Evolutionary conservation across 2,329 filamentous ascomycete genomes (phyloP).

Genomic region (Phyllachora maydis): DNA sequence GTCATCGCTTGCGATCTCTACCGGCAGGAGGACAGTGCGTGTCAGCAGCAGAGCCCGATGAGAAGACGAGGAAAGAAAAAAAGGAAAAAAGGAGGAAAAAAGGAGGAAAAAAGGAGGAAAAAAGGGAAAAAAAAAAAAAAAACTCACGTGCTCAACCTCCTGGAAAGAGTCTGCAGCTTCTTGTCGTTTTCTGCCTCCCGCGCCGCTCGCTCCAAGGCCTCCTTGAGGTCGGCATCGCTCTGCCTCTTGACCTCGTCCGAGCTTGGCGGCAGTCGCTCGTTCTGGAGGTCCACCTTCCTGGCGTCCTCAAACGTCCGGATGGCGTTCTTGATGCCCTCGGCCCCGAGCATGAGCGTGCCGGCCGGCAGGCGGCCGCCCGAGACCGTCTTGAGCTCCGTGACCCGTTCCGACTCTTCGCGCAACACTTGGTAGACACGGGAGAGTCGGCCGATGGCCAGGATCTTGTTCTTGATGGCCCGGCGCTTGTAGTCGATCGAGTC

Average conservation of each 20-base stretch:
- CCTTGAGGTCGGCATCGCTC: constrained; percentile 59
- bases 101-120: too few relatives aligned
- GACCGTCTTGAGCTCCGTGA: constrained; percentile 94
- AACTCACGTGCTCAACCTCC: constrained; percentile 90
- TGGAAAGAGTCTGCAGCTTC: constrained; percentile 66
- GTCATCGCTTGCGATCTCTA: too few relatives aligned
- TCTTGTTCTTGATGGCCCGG: constrained; percentile 98
- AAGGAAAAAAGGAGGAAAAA: too few relatives aligned
- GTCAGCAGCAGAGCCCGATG: too few relatives aligned
- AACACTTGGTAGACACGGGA: constrained; percentile 97
- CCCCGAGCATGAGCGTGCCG: constrained; percentile 92
- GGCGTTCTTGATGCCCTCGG: constrained; percentile 95
- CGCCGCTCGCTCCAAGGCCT: constrained; percentile 69
- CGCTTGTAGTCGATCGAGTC: constrained; percentile 88
- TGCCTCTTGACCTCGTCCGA: constrained; percentile 79
- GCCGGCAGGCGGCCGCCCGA: constrained; percentile 81
- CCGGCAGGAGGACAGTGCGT: too few relatives aligned
- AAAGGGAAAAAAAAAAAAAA: background rate
- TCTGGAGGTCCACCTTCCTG: constrained; percentile 89
- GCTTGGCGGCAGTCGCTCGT: constrained; percentile 80
- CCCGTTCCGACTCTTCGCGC: constrained; percentile 88
- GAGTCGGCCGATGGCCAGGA: constrained; percentile 85
- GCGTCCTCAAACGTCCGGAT: constrained; percentile 96
- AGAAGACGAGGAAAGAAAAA: too few relatives aligned
- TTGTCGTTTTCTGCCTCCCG: constrained; percentile 84